Base-by-base conservation (phyloP, 768 basidiomycete genomes). In the Piloderma croceum region DNA sequence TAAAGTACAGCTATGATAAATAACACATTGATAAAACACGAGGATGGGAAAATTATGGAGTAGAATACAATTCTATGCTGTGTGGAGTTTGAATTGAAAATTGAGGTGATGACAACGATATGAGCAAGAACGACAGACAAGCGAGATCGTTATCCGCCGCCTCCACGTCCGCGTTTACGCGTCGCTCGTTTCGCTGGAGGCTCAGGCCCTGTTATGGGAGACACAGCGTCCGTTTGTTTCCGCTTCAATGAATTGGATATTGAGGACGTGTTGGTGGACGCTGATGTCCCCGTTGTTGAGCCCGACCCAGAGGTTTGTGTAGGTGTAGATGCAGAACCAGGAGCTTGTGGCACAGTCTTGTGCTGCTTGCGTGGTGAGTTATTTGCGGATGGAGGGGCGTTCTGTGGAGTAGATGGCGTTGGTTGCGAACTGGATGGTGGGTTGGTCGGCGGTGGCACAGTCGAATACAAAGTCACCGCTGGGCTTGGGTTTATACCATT, bases 331-430 rank as follows among this genome's bases (percentile, higher is more conserved):
- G 61, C 53, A 3, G 63, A 53, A 41, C 63, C 63, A 38, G 61
- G 49, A 2, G 64, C 57, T 34, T 57, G 62, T 31, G 70, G 72
- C 45, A 75, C 71, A 36, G 71, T 70, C 55, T 82, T 81, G 53
- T 74, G 71, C 61, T 77, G 76, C 61, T 85, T 84, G 59, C 70
- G 71, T 10, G 76, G 76, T 19, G 77, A 74, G 44, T 68, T 77
- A 42, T 68, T 65, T 38, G 70, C 71, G 39, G 78, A 74, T 27
- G 67, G 57, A 2, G 74, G 56, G 2, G 65, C 58, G 27, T 46
- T 49, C 48, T 73, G 76, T 67, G 77, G 72, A 15, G 73, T 76
- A 20, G 75, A 77, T 47, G 54, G 63, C 49, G 66, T 61, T 19
- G 63, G 57, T 41, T 50, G 55, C 15, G 46, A 48, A 37, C 46